Base-by-base conservation (phyloP, 2,329 filamentous ascomycete genomes). In the Trichoderma brevicompactum region DNA sequence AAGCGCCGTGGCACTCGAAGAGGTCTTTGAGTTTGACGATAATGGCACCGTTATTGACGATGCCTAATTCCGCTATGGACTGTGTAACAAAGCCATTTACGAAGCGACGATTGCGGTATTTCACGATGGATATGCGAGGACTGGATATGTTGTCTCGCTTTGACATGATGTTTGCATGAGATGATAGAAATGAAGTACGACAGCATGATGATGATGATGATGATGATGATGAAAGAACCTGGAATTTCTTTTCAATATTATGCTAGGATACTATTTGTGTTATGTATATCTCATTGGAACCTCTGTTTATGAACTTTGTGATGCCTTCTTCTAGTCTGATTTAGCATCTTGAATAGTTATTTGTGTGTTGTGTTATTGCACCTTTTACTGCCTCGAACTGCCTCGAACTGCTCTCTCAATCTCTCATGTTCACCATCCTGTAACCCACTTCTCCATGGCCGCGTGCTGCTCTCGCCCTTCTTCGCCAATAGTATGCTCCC, bases 41-140 rank as follows among this genome's bases (percentile, higher is more conserved):
- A 56, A 72, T 13, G 74, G 73, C 2, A 69, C 67, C 5, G 68
- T 71, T n/a, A 67, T 75, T 58, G 75, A 76, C 50, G 73, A 77
- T 69, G 63, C 68, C 28, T 76, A 50, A 59, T 43, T 41, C 1
- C 7, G n/a, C 23, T 1, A 38, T 36, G 43, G 43, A 43, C 52
- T 41, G 41, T 41, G 17, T 46, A 17, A 48, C 19, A 41, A 44
- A n/a, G 19, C 10, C 5, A 28, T 34, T 38, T 48, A n/a, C 15
- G 23, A 36, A 46, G 28, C 32, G 28, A 6, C 6, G 44, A 13
- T 13, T 46, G 40, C 2, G n/a, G 10, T 15, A 13, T 28, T 46
- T 46, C n/a, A 7, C 19, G 10, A 56, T 19, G 40, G 34, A 17
- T 32, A 28, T 55, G 19, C 9, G 48, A 28, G 19, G 2, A 13